Evolutionary conservation across 106 monocot species (phyloP), one percentile per base, ranked within the genome.

Genomic region (Ottelia alismoides): DNA sequence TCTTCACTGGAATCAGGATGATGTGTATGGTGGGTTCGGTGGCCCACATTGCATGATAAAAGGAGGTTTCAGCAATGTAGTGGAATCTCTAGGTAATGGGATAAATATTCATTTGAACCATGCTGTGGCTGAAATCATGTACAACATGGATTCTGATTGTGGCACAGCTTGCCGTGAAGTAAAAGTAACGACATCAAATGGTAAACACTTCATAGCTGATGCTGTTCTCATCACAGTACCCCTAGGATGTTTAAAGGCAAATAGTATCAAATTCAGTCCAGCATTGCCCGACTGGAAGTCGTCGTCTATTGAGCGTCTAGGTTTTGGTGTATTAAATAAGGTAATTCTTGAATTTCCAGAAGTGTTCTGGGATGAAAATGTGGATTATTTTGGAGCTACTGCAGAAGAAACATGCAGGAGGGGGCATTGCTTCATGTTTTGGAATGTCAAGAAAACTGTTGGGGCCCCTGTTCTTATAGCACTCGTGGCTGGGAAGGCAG

Each of bases 21-120:
- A 98, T 77, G 67, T 72, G 16, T 98, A 98, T 72, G 96, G 96
- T 56, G 96, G 96, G 45, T 98, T 98, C 66, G 96, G 89, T 28
- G 96, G 96, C 45, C 65, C 90, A 59, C 96, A 98, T 79, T 98
- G 96, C 72, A 98, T 98, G 96, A 89, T 98, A 58, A 98, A 77
- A 75, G 96, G 88, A 14, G 96, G 96, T 43, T 98, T 79, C 52
- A 68, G 77, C 49, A 75, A 76, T 55, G 74, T 98, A 49, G 24
- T 79, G 58, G 85, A 98, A 66, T 74, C 61, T 65, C 62, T 98
- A 56, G 72, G 65, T n/a, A 55, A 80, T 27, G 85, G 89, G 20
- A 61, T 98, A 47, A 52, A 78, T 71, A 65, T 98, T 51, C 78
- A 58, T 17, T 70, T 98, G 67, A 90, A 79, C 27, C 82, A 85